Evolutionary conservation across 331 rosid genomes (phyloP).

Genomic region (Spiraea crenata): DNA sequence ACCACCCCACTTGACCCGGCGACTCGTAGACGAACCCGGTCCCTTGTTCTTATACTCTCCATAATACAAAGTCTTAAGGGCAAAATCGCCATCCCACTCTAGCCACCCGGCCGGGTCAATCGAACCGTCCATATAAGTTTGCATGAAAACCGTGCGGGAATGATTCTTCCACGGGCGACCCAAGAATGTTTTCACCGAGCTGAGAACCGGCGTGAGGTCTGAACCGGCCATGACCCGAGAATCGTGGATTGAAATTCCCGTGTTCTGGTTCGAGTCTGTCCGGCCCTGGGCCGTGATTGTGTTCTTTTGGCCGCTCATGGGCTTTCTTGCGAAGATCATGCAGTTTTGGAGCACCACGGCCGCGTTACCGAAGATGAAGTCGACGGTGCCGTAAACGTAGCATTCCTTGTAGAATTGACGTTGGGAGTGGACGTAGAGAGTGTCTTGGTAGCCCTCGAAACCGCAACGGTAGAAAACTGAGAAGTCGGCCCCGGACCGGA

Average conservation of each 20-base stretch:
- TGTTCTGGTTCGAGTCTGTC: constrained; percentile 52
- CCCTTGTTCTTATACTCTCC: constrained; percentile 53
- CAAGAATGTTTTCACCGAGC: constrained; percentile 41
- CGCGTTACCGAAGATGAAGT: constrained; percentile 65
- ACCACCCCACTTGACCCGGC: constrained; percentile 55
- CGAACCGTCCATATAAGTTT: constrained; percentile 32
- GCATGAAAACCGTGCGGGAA: constrained; percentile 48
- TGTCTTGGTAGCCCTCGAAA: constrained; percentile 73
- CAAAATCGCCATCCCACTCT: constrained; percentile 58
- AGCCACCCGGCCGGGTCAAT: constrained; percentile 66
- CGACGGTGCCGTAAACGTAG: constrained; percentile 58
- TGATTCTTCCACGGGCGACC: constrained; percentile 64
- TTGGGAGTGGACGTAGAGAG: constrained; percentile 61
- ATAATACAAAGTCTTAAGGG: constrained; percentile 47
- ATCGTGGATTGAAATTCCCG: constrained; percentile 49
- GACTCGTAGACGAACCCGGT: constrained; percentile 37
- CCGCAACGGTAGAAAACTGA: constrained; percentile 54
- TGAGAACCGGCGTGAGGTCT: constrained; percentile 35
- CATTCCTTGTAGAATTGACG: constrained; percentile 65
- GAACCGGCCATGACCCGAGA: constrained; percentile 44
- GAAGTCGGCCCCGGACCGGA: constrained; percentile 55
- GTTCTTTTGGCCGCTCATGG: constrained; percentile 39
- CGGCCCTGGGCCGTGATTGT: constrained; percentile 61
- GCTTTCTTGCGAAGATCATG: constrained; percentile 54
- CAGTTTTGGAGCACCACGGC: constrained; percentile 55